These are phyloP conservation scores for Poa annua DNA, from an alignment of 176 grass and related monocot genomes.

Conservation along the genomic window DNA sequence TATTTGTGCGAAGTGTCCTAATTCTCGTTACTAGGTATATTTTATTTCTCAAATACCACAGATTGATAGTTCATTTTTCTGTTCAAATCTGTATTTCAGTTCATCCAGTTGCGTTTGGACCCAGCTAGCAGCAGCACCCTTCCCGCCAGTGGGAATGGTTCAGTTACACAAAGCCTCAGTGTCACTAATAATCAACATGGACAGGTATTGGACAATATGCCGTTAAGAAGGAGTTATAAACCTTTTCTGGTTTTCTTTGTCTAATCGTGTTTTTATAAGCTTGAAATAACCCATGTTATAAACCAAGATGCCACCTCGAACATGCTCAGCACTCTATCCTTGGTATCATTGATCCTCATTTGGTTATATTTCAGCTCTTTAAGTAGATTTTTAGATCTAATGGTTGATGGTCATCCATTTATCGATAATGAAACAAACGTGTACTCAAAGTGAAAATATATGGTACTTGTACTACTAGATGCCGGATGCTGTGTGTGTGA, in stretches of 20 bases:
- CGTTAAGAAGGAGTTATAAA: background rate
- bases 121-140: conserved; percentile 86
- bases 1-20: background rate
- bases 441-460: background rate
- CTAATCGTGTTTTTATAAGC: background rate
- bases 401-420: background rate
- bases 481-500: background rate
- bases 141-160: conserved; percentile 67
- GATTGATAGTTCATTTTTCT: conserved; percentile 25
- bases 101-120: conserved; percentile 80
- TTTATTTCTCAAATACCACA: background rate
- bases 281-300: conserved; percentile 39
- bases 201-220: conserved; percentile 61
- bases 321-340: background rate
- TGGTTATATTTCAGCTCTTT: background rate
- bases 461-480: background rate
- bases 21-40: background rate
- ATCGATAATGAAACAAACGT: background rate
- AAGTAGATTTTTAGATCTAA: background rate
- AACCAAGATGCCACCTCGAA: conserved; percentile 16
- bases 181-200: conserved; percentile 92
- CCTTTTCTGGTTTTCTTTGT: conserved; percentile 22
- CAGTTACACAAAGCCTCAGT: conserved; percentile 75
- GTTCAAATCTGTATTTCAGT: conserved; percentile 62
- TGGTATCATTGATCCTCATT: background rate